Conservation (phyloP, 208 protist species). For the Angomonas ambiguus region DNA sequence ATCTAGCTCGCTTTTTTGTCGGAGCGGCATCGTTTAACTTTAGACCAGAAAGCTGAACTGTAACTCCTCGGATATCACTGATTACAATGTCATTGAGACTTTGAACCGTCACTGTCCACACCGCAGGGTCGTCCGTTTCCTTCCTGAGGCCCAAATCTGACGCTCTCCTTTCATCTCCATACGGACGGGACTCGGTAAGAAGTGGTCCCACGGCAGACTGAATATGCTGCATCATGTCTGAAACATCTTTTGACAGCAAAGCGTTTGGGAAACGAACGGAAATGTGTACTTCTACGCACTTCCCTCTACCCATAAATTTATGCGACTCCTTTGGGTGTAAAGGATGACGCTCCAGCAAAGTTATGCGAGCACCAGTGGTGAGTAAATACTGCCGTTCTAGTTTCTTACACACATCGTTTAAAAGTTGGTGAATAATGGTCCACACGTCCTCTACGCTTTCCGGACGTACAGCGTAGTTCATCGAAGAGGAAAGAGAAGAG, state of each 20-base stretch:
- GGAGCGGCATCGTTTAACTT: slow-evolving; percentile 13
- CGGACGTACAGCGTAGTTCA: slow-evolving; percentile 88
- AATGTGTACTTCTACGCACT: slow-evolving; percentile 77
- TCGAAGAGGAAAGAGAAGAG: slow-evolving; percentile 66
- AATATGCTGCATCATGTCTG: slow-evolving; percentile 41
- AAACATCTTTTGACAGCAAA: slow-evolving; percentile 26
- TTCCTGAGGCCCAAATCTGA: slow-evolving; percentile 34
- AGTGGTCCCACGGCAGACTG: slow-evolving; percentile 36
- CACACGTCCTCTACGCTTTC: slow-evolving; percentile 51
- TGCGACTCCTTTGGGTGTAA: slow-evolving; percentile 64
- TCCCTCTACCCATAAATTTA: slow-evolving; percentile 85
- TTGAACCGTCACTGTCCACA: slow-evolving; percentile 66
- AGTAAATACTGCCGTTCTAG: slow-evolving; percentile 37
- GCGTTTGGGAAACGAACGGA: slow-evolving; percentile 46
- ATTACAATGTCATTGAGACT: slow-evolving; percentile 58
- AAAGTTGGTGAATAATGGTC: slow-evolving; percentile 52
- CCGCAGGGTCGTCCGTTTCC: slow-evolving; percentile 11
- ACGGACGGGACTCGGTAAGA: slow-evolving; percentile 35
- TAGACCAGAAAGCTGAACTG: slow-evolving; percentile 69
- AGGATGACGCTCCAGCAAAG: slow-evolving; percentile 78
- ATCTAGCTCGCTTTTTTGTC: slow-evolving; percentile 10
- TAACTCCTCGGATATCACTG: slow-evolving; percentile 75
- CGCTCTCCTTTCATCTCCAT: slow-evolving; percentile 46
- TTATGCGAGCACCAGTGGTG: slow-evolving; percentile 48
- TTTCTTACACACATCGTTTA: slow-evolving; percentile 71